These are phyloP conservation scores for Sclerotinia borealis DNA, from an alignment of 2,329 filamentous ascomycete genomes.

Conservation along the genomic window DNA sequence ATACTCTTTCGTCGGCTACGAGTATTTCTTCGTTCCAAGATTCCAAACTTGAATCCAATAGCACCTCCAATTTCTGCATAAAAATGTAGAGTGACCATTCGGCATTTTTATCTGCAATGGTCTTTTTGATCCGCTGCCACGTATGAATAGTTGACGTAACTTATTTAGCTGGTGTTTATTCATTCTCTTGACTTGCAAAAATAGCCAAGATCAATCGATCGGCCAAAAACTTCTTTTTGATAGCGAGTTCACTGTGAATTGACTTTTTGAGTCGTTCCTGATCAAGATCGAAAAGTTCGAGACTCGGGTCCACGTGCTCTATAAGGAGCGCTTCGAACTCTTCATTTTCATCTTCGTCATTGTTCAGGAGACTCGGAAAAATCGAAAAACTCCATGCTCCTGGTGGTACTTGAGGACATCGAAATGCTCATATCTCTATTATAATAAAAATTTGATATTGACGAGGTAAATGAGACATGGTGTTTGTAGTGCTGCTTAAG, in stretches of 20 bases:
- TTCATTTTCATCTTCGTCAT: background rate
- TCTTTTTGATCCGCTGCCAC: background rate
- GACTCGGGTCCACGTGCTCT: background rate
- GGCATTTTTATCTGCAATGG: background rate
- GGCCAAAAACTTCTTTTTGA: background rate
- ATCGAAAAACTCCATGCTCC: no score
- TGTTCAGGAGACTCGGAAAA: no score
- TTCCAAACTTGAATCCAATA: background rate
- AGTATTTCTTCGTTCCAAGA: background rate
- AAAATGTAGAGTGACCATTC: background rate
- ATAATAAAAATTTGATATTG: background rate
- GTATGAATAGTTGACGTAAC: background rate
- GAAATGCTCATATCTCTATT: background rate
- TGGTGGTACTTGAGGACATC: background rate
- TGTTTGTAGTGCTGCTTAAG: background rate
- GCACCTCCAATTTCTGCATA: no score
- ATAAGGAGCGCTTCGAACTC: background rate
- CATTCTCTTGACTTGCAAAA: background rate
- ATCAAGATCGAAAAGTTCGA: background rate
- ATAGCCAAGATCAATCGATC: background rate
- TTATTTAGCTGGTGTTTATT: no score
- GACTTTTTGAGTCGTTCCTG: background rate
- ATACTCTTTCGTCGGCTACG: background rate
- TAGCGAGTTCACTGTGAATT: background rate
- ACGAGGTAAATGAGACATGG: background rate